Conservation (phyloP, 805 yeast species). For the Cephaloascus fragrans region DNA sequence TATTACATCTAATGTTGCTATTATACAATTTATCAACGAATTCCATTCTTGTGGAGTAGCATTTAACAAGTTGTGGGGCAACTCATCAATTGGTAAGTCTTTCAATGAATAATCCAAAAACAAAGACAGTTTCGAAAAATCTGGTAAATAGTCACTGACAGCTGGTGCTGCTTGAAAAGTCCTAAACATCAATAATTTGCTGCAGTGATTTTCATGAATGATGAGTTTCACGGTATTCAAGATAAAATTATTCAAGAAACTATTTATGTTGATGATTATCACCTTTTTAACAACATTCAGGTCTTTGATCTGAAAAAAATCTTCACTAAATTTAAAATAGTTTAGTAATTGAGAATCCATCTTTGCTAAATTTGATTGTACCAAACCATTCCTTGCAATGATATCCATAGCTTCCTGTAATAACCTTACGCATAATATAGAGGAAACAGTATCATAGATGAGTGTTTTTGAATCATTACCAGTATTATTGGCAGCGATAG, state of each 20-base stretch:
- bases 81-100: constrained; percentile 11
- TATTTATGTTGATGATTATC: constrained; percentile 22
- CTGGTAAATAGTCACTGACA: background rate
- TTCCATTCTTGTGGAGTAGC: constrained; percentile 14
- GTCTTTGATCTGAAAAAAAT: background rate
- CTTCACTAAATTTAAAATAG: background rate
- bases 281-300: constrained; percentile 8
- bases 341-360: constrained; percentile 11
- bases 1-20: constrained; percentile 18
- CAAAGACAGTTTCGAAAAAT: constrained; percentile 5
- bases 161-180: constrained; percentile 15
- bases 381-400: constrained; percentile 13
- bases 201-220: constrained; percentile 11
- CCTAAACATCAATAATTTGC: constrained; percentile 23
- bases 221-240: constrained; percentile 15
- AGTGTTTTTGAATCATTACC: constrained; percentile 1
- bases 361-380: constrained; percentile 11
- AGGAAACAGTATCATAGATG: constrained; percentile 28
- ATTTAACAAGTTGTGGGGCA: constrained; percentile 7
- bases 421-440: constrained; percentile 31
- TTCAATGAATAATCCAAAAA: constrained; percentile 12
- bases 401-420: constrained; percentile 25
- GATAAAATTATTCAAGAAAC: constrained; percentile 20
- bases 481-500: constrained; percentile 6
- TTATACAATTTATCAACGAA: constrained; percentile 18